phyloP scores from a whole-genome alignment of 179 eudicot genomes.

The Corrigiola litoralis region DNA sequence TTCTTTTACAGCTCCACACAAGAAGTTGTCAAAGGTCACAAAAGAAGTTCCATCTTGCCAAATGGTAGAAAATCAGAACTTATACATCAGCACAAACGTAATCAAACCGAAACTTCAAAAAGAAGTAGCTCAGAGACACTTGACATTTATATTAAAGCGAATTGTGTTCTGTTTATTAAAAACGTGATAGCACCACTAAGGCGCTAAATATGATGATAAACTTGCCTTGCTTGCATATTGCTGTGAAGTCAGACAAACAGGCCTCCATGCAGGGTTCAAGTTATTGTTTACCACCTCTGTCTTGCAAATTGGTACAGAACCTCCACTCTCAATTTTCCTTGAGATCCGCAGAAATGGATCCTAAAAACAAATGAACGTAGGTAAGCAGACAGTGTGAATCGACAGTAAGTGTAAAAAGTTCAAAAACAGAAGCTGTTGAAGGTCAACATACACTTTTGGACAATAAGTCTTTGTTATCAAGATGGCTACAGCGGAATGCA shows the following conservation, averaged over 20 bases:
- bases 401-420: neutral
- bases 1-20: too few species aligned
- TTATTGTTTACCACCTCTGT: constrained; percentile 83
- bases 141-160: too few species aligned
- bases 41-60: too few species aligned
- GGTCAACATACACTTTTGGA: constrained; percentile 67
- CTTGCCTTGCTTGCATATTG: constrained; percentile 84
- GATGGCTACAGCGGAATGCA: constrained; percentile 47
- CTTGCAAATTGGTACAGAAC: constrained; percentile 70
- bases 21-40: too few species aligned
- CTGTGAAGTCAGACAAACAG: constrained; percentile 62
- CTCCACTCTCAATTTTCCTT: constrained; percentile 62
- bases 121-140: too few species aligned
- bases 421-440: neutral
- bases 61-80: too few species aligned
- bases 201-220: too few species aligned
- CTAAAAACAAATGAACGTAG: constrained; percentile 27
- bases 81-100: too few species aligned
- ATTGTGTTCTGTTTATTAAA: too few species aligned
- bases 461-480: constrained; percentile 68
- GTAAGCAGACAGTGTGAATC: constrained; percentile 12
- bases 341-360: constrained; percentile 93
- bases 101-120: too few species aligned
- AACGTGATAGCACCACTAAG: too few species aligned
- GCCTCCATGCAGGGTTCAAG: constrained; percentile 86